These are phyloP conservation scores for Phytopythium ostracodes DNA, from an alignment of 352 stramenopile genomes.

Conservation along the genomic window DNA sequence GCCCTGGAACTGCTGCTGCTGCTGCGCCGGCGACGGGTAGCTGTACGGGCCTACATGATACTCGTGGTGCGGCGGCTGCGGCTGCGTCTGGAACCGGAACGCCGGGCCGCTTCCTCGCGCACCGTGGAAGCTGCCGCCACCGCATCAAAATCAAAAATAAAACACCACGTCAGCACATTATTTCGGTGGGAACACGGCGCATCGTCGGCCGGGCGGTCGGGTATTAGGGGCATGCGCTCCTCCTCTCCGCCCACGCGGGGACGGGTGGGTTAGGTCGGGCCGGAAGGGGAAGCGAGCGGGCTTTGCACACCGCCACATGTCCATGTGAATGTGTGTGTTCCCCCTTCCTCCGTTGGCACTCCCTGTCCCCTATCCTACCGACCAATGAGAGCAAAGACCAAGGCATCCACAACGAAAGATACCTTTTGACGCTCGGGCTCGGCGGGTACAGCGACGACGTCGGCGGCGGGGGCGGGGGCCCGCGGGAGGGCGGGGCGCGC, in stretches of 20 bases:
- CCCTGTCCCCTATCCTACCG: slow-evolving; percentile 1
- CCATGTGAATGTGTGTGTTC: background rate
- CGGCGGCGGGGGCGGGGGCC: background rate
- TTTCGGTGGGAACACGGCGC: background rate
- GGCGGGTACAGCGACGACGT: slow-evolving; percentile 4
- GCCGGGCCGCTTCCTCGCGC: slow-evolving; percentile 11
- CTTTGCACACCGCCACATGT: background rate
- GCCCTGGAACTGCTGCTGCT: slow-evolving; percentile 23
- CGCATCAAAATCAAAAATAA: background rate
- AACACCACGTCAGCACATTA: slow-evolving; percentile 5
- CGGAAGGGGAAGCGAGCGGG: background rate
- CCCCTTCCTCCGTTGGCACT: background rate
- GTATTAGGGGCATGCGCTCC: background rate
- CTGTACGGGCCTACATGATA: slow-evolving; percentile 3
- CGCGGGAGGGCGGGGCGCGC: slow-evolving; percentile 15
- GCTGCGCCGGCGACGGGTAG: slow-evolving; percentile 24
- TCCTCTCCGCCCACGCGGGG: background rate
- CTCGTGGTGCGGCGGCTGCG: slow-evolving; percentile 3
- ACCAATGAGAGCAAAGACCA: background rate
- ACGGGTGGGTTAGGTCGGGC: background rate
- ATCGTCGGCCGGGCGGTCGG: background rate
- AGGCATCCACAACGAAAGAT: background rate
- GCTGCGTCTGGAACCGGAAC: background rate
- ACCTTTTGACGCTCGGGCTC: slow-evolving; percentile 5
- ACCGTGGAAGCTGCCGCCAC: slow-evolving; percentile 25